These are phyloP conservation scores for Xenoacremonium recifei DNA, from an alignment of 2,329 filamentous ascomycete species.

Conservation along the genomic window DNA sequence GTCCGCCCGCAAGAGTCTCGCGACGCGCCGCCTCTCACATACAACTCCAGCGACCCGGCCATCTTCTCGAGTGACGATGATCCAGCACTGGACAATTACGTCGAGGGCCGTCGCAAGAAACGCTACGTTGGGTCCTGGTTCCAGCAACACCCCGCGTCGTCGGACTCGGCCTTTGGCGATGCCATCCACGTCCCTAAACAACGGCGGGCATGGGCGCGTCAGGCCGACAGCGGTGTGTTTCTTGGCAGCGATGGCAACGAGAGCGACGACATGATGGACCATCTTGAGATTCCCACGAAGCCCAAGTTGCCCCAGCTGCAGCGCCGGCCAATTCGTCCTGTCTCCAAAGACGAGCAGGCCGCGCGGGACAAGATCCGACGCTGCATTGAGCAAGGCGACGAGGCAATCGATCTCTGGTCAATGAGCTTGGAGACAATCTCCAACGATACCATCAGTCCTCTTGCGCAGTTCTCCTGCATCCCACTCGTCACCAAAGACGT, in stretches of 20 bases:
- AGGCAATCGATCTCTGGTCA: constrained; percentile 62
- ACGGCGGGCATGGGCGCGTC: constrained; percentile 55
- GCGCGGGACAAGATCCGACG: constrained; percentile 46
- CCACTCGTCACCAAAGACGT: constrained; percentile 55
- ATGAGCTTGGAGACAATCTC: constrained; percentile 53
- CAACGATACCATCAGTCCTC: constrained; percentile 54
- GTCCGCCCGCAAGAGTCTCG: constrained; percentile 28
- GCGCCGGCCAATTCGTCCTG: constrained; percentile 24
- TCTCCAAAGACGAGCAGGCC: constrained; percentile 41
- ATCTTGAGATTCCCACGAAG: constrained; percentile 29
- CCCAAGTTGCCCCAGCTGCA: constrained; percentile 39
- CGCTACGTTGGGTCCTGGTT: constrained; percentile 69
- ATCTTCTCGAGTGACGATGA: constrained; percentile 74
- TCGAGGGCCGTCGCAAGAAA: constrained; percentile 56
- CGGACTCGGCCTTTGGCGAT: constrained; percentile 47
- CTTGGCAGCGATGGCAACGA: constrained; percentile 60
- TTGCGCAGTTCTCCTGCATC: constrained; percentile 54
- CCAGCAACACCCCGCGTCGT: constrained; percentile 53
- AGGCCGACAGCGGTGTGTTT: constrained; percentile 68
- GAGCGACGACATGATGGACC: constrained; percentile 37
- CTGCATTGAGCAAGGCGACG: constrained; percentile 58
- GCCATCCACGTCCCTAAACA: constrained; percentile 33
- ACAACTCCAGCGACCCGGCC: constrained; percentile 68
- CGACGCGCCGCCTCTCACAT: constrained; percentile 30
- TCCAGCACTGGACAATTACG: constrained; percentile 64